These are phyloP conservation scores for Trypanosoma caninum DNA, from an alignment of 208 protist genomes.

Conservation along the genomic window DNA sequence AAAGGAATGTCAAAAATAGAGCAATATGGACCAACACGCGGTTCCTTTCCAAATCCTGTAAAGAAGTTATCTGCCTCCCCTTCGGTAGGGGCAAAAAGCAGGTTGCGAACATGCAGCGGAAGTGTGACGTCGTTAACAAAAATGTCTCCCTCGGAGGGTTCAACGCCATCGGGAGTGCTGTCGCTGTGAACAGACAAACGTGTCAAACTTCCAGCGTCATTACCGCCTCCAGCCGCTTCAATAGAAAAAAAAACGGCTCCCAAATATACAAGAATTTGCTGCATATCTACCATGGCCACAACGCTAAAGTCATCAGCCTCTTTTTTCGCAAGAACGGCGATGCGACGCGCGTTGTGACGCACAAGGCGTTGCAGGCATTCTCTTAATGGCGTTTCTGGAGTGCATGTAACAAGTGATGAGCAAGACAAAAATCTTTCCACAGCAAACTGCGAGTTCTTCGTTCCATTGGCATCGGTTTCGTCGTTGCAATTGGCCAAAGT, in stretches of 20 bases:
- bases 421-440: not conserved
- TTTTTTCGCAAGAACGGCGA: slow-evolving; percentile 71
- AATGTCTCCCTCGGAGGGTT: slow-evolving; percentile 13
- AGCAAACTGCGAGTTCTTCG: not conserved
- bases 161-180: slow-evolving; percentile 1
- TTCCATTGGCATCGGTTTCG: not conserved
- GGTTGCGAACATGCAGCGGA: slow-evolving; percentile 50
- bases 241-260: slow-evolving; percentile 78
- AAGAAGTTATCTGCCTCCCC: slow-evolving; percentile 13
- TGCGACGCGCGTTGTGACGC: slow-evolving; percentile 46
- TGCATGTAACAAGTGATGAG: slow-evolving; percentile 45
- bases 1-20: slow-evolving; percentile 81
- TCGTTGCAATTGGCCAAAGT: not conserved
- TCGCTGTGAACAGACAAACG: not conserved
- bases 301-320: slow-evolving; percentile 55
- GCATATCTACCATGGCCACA: slow-evolving; percentile 72
- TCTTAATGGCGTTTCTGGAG: slow-evolving; percentile 52
- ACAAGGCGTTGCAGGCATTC: slow-evolving; percentile 71
- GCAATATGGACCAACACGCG: slow-evolving; percentile 55
- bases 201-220: not conserved
- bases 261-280: slow-evolving; percentile 82
- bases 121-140: slow-evolving; percentile 38
- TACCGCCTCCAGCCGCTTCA: slow-evolving; percentile 38
- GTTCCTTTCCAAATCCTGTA: slow-evolving; percentile 34
- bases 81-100: slow-evolving; percentile 32